phyloP scores from a whole-genome alignment of 2,329 filamentous ascomycete species.

The Xylariaceae sp. region DNA sequence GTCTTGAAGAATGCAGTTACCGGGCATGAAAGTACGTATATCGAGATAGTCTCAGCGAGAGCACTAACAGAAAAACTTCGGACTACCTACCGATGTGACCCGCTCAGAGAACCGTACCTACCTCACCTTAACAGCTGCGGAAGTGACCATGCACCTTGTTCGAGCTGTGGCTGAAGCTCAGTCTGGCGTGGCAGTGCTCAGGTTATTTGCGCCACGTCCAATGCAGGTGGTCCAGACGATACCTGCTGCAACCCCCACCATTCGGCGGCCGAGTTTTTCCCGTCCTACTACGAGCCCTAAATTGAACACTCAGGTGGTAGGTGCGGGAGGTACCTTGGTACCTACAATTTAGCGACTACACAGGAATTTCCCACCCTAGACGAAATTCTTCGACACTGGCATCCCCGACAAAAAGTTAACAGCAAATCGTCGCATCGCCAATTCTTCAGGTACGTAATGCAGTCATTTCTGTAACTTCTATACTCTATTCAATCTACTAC shows the following conservation, averaged over 20 bases:
- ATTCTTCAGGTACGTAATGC: slow-evolving; percentile 40
- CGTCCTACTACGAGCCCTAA: slow-evolving; percentile 32
- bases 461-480: neutral
- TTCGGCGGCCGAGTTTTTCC: slow-evolving; percentile 31
- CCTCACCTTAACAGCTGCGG: too few species aligned
- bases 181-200: slow-evolving; percentile 12
- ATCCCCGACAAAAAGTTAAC: slow-evolving; percentile 37
- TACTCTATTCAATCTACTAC: neutral
- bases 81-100: too few species aligned
- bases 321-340: slow-evolving; percentile 34
- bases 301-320: slow-evolving; percentile 11
- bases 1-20: too few species aligned
- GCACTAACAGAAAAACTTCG: too few species aligned
- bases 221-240: too few species aligned
- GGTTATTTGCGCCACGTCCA: too few species aligned
- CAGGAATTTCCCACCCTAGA: slow-evolving; percentile 40
- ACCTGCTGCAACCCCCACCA: slow-evolving; percentile 5
- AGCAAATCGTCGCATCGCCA: slow-evolving; percentile 41
- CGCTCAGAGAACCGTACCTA: too few species aligned
- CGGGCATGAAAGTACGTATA: too few species aligned
- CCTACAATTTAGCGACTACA: slow-evolving; percentile 43
- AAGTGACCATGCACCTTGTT: too few species aligned
- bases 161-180: slow-evolving; percentile 20
- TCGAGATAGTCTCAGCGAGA: too few species aligned
- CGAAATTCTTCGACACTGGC: slow-evolving; percentile 40